Conservation (phyloP, 2,329 filamentous ascomycete genomes). For the Cordyceps militaris region DNA sequence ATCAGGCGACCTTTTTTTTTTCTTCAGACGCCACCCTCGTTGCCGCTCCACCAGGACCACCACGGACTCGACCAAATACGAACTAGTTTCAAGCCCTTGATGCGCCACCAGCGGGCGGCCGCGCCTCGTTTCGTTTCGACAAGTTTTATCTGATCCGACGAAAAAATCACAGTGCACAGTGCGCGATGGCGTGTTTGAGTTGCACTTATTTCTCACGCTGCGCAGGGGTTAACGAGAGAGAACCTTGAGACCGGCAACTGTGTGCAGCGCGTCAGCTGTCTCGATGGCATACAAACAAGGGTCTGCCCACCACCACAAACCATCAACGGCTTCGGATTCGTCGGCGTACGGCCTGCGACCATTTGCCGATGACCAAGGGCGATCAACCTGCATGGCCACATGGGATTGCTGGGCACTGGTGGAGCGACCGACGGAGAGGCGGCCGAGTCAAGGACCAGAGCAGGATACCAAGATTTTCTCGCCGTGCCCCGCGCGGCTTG, state of each 20-base stretch:
- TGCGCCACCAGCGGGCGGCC: not conserved
- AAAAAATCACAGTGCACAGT: not conserved
- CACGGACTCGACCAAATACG: not conserved
- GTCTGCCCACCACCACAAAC: not conserved
- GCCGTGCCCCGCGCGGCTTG: not conserved
- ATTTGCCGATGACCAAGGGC: not conserved
- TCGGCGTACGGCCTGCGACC: not conserved
- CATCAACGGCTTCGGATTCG: not conserved
- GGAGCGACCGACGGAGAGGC: not conserved
- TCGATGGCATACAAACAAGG: not conserved
- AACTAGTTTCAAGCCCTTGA: not conserved
- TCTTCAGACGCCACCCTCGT: not conserved
- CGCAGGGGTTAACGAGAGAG: too few species aligned
- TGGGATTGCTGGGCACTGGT: not conserved
- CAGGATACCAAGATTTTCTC: not conserved
- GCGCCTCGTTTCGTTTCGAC: slow-evolving; percentile 5
- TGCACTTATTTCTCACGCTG: not conserved
- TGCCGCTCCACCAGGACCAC: slow-evolving; percentile 1
- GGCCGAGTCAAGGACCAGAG: not conserved
- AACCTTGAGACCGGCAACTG: too few species aligned
- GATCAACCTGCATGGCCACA: not conserved
- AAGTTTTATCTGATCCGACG: slow-evolving; percentile 10
- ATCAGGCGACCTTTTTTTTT: not conserved
- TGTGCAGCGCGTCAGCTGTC: too few species aligned
- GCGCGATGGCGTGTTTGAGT: not conserved